phyloP scores from a whole-genome alignment of 177 flowering plant species.

The Tripterygium wilfordii region DNA sequence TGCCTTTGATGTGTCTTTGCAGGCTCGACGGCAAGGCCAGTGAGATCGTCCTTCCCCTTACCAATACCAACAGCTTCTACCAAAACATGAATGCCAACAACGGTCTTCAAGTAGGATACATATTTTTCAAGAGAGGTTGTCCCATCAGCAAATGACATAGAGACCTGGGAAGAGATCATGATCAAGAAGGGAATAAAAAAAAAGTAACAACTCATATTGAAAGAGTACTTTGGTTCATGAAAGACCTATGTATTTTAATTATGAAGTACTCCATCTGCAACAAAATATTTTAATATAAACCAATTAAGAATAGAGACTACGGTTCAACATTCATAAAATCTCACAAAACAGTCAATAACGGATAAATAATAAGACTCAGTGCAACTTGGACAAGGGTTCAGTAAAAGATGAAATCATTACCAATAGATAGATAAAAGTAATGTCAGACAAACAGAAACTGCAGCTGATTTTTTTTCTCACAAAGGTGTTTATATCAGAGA shows the following conservation, averaged over 20 bases:
- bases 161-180: slow-evolving; percentile 39
- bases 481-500: no score
- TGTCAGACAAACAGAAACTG: no score
- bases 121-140: slow-evolving; percentile 55
- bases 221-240: neutral
- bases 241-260: neutral
- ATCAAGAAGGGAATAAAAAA: neutral
- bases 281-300: no score
- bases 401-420: no score
- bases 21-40: slow-evolving; percentile 43
- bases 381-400: no score
- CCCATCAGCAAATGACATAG: slow-evolving; percentile 55
- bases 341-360: no score
- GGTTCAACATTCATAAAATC: no score
- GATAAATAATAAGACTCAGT: no score
- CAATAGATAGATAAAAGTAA: no score
- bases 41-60: slow-evolving; percentile 75
- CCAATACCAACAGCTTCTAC: slow-evolving; percentile 79
- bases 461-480: no score
- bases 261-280: neutral
- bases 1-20: slow-evolving; percentile 26
- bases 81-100: slow-evolving; percentile 49
- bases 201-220: neutral
- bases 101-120: slow-evolving; percentile 40
- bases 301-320: no score